phyloP scores from a whole-genome alignment of 345 rosid genomes.

The Syzygium oleosum region DNA sequence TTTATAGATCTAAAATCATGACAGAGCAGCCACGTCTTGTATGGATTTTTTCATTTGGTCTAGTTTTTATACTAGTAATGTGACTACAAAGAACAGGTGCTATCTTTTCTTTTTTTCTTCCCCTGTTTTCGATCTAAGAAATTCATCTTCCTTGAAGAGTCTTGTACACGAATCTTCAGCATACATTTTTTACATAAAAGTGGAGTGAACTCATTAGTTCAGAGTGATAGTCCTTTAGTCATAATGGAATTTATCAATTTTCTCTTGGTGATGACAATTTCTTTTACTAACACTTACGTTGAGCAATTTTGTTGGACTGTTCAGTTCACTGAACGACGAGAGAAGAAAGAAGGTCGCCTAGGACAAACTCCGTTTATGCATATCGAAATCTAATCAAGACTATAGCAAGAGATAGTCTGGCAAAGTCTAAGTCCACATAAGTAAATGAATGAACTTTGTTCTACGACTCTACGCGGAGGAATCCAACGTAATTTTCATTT shows the following conservation, averaged over 20 bases:
- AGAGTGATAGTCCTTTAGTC: neutral
- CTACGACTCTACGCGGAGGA: fast-evolving
- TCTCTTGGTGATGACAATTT: neutral
- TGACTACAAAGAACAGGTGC: too few species aligned
- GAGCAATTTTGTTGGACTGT: too few species aligned
- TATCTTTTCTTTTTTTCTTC: neutral
- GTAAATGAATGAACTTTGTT: neutral
- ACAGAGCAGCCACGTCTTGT: neutral
- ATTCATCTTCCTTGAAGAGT: neutral
- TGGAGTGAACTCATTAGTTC: neutral
- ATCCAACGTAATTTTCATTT: neutral
- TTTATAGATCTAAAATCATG: neutral
- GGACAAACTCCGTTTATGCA: neutral
- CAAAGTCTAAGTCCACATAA: neutral
- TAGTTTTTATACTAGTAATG: too few species aligned
- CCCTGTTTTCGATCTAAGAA: neutral
- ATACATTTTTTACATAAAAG: neutral
- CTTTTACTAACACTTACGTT: too few species aligned
- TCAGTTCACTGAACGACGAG: too few species aligned
- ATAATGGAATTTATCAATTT: fast-evolving
- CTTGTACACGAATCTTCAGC: neutral
- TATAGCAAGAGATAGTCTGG: neutral
- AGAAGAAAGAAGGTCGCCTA: neutral
- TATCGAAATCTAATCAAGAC: neutral
- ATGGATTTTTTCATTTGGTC: too few species aligned